phyloP scores from a whole-genome alignment of 164 flowering plant genomes.

The Tinospora cordifolia region DNA sequence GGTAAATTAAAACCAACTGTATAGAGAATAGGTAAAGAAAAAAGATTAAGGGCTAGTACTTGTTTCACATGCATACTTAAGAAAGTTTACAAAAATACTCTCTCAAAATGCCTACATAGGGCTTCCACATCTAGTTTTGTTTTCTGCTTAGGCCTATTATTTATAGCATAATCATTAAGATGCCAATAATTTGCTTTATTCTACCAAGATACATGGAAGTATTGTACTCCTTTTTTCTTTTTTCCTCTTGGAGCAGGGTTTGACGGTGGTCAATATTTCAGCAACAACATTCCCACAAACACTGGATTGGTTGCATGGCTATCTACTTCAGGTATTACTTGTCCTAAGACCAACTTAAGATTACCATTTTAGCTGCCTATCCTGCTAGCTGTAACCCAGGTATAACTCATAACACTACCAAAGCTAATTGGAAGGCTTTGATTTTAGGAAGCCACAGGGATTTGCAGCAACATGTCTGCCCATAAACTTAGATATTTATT shows the following conservation, averaged over 20 bases:
- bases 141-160: background rate
- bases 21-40: too few species aligned
- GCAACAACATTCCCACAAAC: slow-evolving; percentile 97
- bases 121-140: background rate
- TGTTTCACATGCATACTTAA: too few species aligned
- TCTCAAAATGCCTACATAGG: background rate
- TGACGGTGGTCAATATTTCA: slow-evolving; percentile 76
- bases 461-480: background rate
- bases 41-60: too few species aligned
- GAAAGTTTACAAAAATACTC: background rate
- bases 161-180: background rate
- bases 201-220: background rate
- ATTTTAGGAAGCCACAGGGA: background rate
- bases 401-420: background rate
- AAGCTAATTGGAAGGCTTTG: background rate
- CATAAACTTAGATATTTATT: background rate
- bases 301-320: slow-evolving; percentile 82
- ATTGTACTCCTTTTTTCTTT: background rate
- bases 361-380: background rate
- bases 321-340: slow-evolving; percentile 79
- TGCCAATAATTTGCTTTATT: background rate
- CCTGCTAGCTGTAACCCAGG: background rate
- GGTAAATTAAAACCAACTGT: too few species aligned
- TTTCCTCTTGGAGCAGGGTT: slow-evolving; percentile 50
- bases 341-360: background rate